Percentiles rank a stretch among this genome's conserved stretches.
These are phyloP conservation scores for Tricholomella constricta DNA, from an alignment of 768 basidiomycete species.

Conservation along the genomic window DNA sequence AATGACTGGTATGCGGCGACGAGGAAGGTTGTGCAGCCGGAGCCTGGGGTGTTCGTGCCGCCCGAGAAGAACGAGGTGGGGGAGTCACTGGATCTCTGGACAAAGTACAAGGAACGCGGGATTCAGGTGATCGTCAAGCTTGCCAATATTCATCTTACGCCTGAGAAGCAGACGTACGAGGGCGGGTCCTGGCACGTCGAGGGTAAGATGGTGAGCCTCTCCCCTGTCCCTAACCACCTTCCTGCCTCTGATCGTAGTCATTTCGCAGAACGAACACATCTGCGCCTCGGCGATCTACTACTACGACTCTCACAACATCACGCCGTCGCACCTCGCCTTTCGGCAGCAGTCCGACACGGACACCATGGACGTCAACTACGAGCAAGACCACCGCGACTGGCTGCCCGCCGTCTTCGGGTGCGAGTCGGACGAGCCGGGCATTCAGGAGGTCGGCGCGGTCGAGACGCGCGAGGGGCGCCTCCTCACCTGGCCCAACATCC, in stretches of 20 bases:
- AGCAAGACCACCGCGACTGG: constrained; percentile 25
- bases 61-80: not conserved
- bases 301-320: constrained; percentile 33
- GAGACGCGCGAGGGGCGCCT: constrained; percentile 16
- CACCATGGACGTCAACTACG: constrained; percentile 10
- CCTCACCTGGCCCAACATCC: constrained; percentile 17
- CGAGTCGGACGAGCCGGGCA: not conserved
- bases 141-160: constrained; percentile 35
- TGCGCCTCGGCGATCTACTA: constrained; percentile 29
- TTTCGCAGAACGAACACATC: constrained; percentile 25
- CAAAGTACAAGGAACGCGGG: constrained; percentile 16
- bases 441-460: constrained; percentile 12
- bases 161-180: constrained; percentile 35
- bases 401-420: constrained; percentile 6
- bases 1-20: constrained; percentile 10
- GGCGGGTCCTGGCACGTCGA: constrained; percentile 45
- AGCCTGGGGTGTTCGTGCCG: constrained; percentile 13
- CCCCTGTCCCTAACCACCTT: not conserved
- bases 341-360: constrained; percentile 19
- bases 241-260: too few species aligned
- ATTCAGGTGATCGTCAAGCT: constrained; percentile 37
- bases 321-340: constrained; percentile 30
- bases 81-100: constrained; percentile 8
- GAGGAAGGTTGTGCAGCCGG: constrained; percentile 15
- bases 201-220: constrained; percentile 25